phyloP scores from a whole-genome alignment of 495 filamentous ascomycete genomes.

The Neurospora sp. region DNA sequence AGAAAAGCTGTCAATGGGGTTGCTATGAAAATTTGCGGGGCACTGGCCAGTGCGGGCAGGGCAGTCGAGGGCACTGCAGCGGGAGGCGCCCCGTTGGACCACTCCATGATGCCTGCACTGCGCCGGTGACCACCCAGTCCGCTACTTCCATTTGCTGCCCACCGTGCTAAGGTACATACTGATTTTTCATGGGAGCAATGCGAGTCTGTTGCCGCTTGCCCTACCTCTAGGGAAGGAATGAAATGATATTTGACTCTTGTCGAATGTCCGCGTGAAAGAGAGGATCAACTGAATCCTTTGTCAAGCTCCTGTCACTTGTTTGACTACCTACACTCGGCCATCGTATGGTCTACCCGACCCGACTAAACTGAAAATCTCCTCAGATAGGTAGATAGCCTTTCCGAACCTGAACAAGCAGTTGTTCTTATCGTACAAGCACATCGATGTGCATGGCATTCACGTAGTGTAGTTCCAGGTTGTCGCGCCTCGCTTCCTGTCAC shows the following conservation, averaged over 20 bases:
- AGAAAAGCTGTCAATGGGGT: constrained; percentile 19
- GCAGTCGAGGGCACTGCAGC: not conserved
- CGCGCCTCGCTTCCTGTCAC: not conserved
- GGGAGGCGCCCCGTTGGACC: not conserved
- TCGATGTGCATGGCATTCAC: not conserved
- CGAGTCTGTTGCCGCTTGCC: not conserved
- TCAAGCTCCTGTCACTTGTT: not conserved
- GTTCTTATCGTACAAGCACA: not conserved
- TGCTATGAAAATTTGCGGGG: constrained; percentile 22
- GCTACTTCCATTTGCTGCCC: not conserved
- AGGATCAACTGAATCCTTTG: not conserved
- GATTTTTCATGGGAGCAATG: not conserved
- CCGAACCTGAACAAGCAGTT: not conserved
- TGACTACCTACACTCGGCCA: not conserved
- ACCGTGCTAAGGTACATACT: not conserved
- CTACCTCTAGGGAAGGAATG: not conserved
- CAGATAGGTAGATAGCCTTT: not conserved
- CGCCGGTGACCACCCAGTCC: not conserved
- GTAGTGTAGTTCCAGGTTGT: not conserved
- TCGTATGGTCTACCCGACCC: not conserved
- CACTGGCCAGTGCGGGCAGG: constrained; percentile 13
- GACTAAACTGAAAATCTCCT: not conserved
- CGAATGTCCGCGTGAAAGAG: not conserved
- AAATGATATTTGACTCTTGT: not conserved
- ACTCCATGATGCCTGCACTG: not conserved